phyloP scores from a whole-genome alignment of 2,329 filamentous ascomycete genomes.

The Pseudogymnoascus sp. region DNA sequence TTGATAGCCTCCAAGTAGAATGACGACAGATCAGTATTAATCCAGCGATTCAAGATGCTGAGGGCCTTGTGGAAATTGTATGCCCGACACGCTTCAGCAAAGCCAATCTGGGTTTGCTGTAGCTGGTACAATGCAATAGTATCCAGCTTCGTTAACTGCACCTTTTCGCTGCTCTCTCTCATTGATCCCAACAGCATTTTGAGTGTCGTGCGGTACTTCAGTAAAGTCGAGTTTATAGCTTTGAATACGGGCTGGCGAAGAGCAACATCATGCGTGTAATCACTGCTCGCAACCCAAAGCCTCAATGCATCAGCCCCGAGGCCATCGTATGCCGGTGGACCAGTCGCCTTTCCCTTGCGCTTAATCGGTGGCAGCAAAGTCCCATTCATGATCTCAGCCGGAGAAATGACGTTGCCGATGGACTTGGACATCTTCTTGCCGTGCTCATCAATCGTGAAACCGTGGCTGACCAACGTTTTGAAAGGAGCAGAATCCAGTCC shows the following conservation, averaged over 20 bases:
- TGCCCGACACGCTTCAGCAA: conserved; percentile 55
- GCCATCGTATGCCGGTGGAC: conserved; percentile 47
- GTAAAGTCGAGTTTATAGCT: conserved; percentile 64
- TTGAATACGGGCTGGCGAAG: conserved; percentile 72
- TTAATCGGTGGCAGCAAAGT: conserved; percentile 64
- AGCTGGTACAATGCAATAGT: conserved; percentile 73
- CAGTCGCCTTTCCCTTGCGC: conserved; percentile 41
- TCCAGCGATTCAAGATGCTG: conserved; percentile 67
- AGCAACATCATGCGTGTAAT: conserved; percentile 81
- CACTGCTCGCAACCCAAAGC: conserved; percentile 83
- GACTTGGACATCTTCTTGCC: conserved; percentile 99
- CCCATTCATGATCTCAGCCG: conserved; percentile 77
- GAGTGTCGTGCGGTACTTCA: conserved; percentile 83
- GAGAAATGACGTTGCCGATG: conserved; percentile 77
- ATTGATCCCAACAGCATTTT: conserved; percentile 83
- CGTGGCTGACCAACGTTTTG: conserved; percentile 84
- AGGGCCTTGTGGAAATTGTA: conserved; percentile 80
- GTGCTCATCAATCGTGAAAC: conserved; percentile 79
- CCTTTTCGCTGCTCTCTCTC: conserved; percentile 34
- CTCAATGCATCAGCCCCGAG: conserved; percentile 82
- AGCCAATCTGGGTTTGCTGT: conserved; percentile 52
- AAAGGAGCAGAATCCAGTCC: conserved; percentile 55
- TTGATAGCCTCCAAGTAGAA: conserved; percentile 94
- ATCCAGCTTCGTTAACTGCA: conserved; percentile 53
- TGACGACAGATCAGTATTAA: conserved; percentile 74